A percentile compares a stretch with the other conserved stretches of the same genome.
Evolutionary conservation across 805 yeast species (phyloP).

Genomic region (Wickerhamomyces bisporus): DNA sequence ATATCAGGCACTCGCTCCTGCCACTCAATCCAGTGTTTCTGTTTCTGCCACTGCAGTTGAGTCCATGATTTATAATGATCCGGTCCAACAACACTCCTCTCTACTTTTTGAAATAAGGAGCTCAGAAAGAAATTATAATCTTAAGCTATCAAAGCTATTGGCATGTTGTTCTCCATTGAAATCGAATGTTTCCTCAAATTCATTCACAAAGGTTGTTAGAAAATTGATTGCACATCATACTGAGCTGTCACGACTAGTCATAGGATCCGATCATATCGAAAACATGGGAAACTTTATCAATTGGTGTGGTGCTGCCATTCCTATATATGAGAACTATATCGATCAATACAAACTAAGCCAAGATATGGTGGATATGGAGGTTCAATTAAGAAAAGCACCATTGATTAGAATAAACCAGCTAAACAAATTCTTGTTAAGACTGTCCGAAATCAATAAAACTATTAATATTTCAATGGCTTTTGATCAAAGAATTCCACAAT

Average conservation of each 20-base stretch:
- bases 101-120: slow-evolving; percentile 2
- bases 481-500: background rate
- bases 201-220: background rate
- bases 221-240: slow-evolving; percentile 5
- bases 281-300: slow-evolving; percentile 1
- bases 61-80: background rate
- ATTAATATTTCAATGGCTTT: background rate
- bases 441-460: background rate
- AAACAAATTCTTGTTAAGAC: background rate
- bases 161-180: slow-evolving; percentile 4
- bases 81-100: background rate
- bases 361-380: slow-evolving; percentile 9
- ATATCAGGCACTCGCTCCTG: background rate
- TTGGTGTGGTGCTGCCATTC: slow-evolving; percentile 5
- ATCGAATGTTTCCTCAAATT: background rate
- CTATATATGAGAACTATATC: slow-evolving; percentile 7
- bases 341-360: slow-evolving; percentile 2
- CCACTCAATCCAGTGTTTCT: background rate
- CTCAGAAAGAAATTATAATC: slow-evolving; percentile 3
- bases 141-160: slow-evolving; percentile 2
- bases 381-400: slow-evolving; percentile 6
- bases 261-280: slow-evolving; percentile 1
- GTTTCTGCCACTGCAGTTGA: background rate
- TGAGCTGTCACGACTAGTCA: slow-evolving; percentile 3
- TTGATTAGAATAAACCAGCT: slow-evolving; percentile 8